Percentiles rank a stretch among this genome's conserved stretches.
These are phyloP conservation scores for Wickerhamomyces sp. DNA, from an alignment of 1,139 yeast genomes.

Conservation along the genomic window DNA sequence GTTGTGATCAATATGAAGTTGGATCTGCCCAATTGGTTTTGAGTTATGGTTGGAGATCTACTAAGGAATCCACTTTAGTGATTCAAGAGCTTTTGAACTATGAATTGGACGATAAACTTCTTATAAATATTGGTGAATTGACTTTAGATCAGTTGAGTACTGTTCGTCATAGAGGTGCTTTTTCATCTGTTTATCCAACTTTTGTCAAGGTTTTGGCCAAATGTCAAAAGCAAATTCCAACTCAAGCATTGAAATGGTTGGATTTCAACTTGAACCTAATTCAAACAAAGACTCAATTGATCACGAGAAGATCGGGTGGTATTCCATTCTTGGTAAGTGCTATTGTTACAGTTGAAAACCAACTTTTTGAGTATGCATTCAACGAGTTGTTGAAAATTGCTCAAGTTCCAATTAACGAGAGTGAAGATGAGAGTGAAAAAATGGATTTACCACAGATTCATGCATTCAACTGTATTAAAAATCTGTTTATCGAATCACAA, in stretches of 20 bases:
- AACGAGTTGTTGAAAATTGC: slow-evolving; percentile 49
- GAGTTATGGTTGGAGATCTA: slow-evolving; percentile 78
- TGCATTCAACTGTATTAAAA: slow-evolving; percentile 80
- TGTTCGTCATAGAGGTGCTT: slow-evolving; percentile 87
- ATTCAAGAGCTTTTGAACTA: slow-evolving; percentile 38
- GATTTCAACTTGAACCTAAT: slow-evolving; percentile 46
- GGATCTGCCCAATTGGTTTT: slow-evolving; percentile 57
- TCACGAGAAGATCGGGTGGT: slow-evolving; percentile 91
- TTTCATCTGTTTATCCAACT: slow-evolving; percentile 80
- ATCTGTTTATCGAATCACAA: slow-evolving; percentile 65
- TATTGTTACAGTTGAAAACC: slow-evolving; percentile 52
- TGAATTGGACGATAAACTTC: slow-evolving; percentile 20
- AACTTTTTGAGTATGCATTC: slow-evolving; percentile 44
- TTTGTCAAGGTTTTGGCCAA: slow-evolving; percentile 57
- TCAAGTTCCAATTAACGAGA: slow-evolving; percentile 37
- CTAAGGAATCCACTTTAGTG: slow-evolving; percentile 68
- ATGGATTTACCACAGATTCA: slow-evolving; percentile 87
- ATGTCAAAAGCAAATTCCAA: slow-evolving; percentile 34
- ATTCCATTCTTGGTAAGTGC: slow-evolving; percentile 76
- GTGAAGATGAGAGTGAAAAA: slow-evolving; percentile 42
- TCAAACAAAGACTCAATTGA: slow-evolving; percentile 54
- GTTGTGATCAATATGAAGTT: slow-evolving; percentile 34
- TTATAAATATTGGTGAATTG: slow-evolving; percentile 44
- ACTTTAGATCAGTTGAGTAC: slow-evolving; percentile 62
- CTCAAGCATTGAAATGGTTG: slow-evolving; percentile 51